Base-by-base conservation (phyloP, 176 grass and related monocot genomes). In the Olyra latifolia region DNA sequence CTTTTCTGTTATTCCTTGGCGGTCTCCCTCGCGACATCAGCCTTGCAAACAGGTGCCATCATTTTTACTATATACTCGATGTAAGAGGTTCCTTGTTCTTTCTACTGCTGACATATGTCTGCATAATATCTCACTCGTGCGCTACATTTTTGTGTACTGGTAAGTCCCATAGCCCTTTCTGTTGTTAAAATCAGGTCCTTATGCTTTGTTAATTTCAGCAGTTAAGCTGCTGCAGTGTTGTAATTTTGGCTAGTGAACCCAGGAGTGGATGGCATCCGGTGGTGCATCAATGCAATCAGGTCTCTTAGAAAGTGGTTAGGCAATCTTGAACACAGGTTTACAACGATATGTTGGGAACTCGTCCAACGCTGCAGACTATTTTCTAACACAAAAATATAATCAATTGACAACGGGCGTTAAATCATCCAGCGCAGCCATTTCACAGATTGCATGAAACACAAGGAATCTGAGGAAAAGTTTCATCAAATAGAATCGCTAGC, bases 401-500 rank as follows among this genome's bases (percentile, higher is more conserved):
- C 57, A 16, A 39, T 22, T 58, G 46, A 52, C 22, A 75, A n/a
- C n/a, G n/a, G n/a, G 25, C 19, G 44, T 20, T 44, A n/a, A 47
- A 45, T 17, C 56, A 55, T 60, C 3, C 14, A 17, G 45, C n/a
- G n/a, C 32, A 35, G 32, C n/a, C 38, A 71, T 41, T 60, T 41
- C 44, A 46, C 6, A 78, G 38, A 44, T 46, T 42, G 22, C 2
- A 61, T 19, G 28, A 61, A 22, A 60, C 32, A 71, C 53, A 47
- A 45, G 7, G 10, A 59, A 48, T 22, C 44, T 52, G 19, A 78
- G 50, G 4, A 29, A 61, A 54, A n/a, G n/a, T n/a, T n/a, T 10
- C 86, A 68, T 72, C 71, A 27, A 77, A 72, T 55, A 35, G 41
- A n/a, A 82, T 53, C 41, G 69, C 61, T 76, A 50, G 40, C 45